A percentile compares a stretch with the other conserved stretches of the same genome.
These are phyloP conservation scores for Botrytis porri DNA, from an alignment of 2,329 filamentous ascomycete genomes.

Conservation along the genomic window DNA sequence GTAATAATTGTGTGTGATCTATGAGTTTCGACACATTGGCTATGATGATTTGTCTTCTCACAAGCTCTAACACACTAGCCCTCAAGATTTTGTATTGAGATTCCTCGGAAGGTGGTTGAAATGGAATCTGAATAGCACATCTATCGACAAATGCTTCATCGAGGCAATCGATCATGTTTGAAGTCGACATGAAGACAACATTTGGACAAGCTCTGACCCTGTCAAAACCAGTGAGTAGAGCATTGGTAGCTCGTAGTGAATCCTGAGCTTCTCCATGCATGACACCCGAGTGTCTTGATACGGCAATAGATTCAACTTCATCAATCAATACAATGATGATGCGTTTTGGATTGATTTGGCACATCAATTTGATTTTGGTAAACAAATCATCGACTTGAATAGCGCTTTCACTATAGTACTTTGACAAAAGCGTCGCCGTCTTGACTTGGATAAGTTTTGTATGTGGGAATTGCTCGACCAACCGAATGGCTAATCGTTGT, in stretches of 20 bases:
- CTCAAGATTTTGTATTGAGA: slow-evolving; percentile 36
- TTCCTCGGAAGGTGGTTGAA: slow-evolving; percentile 28
- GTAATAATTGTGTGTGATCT: slow-evolving; percentile 24
- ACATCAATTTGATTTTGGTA: slow-evolving; percentile 39
- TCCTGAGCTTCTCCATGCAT: slow-evolving; percentile 34
- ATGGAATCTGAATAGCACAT: slow-evolving; percentile 28
- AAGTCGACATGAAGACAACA: slow-evolving; percentile 35
- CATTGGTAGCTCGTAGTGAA: slow-evolving; percentile 37
- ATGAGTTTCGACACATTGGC: background rate
- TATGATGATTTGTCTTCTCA: slow-evolving; percentile 25
- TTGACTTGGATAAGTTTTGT: slow-evolving; percentile 46
- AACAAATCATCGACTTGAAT: slow-evolving; percentile 45
- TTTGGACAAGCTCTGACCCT: slow-evolving; percentile 29
- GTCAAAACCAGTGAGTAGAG: slow-evolving; percentile 37
- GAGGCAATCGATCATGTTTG: slow-evolving; percentile 34
- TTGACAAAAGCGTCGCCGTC: slow-evolving; percentile 45
- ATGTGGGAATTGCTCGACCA: slow-evolving; percentile 40
- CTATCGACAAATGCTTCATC: slow-evolving; percentile 37
- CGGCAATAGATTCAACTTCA: slow-evolving; percentile 37
- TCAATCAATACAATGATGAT: slow-evolving; percentile 39
- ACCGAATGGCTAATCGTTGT: slow-evolving; percentile 48
- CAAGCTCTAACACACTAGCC: slow-evolving; percentile 28
- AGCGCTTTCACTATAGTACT: slow-evolving; percentile 48
- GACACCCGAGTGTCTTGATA: slow-evolving; percentile 29
- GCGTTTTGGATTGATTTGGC: slow-evolving; percentile 26